A percentile compares a stretch with the other conserved stretches of the same genome.
Evolutionary conservation across 208 protist species (phyloP).

Genomic region (Leishmania aethiopica): DNA sequence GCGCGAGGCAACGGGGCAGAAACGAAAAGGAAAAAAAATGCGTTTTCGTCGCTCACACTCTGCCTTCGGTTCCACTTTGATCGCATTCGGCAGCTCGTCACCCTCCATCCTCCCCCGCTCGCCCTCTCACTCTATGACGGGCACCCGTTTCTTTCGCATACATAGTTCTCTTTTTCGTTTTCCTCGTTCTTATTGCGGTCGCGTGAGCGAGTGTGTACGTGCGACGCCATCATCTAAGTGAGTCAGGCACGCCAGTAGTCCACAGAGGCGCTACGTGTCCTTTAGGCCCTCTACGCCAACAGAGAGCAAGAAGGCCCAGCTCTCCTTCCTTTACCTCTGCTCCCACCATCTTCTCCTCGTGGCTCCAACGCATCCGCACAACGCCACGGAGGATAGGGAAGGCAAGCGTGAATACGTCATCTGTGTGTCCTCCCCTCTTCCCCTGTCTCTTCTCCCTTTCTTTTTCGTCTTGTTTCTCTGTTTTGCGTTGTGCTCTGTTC

Average conservation of each 20-base stretch:
- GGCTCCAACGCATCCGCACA: neutral
- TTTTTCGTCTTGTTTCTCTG: neutral
- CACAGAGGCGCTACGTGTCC: neutral
- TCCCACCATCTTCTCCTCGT: neutral
- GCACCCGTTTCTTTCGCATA: too few relatives aligned
- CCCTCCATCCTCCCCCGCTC: neutral
- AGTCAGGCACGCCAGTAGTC: neutral
- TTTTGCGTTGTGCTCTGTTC: neutral
- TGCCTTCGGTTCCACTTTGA: too few relatives aligned
- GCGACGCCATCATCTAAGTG: neutral
- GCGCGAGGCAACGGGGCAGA: too few relatives aligned
- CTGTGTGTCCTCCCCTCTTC: neutral
- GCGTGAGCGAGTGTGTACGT: neutral
- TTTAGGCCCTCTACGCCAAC: neutral
- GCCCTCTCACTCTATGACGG: neutral
- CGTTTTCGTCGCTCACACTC: neutral
- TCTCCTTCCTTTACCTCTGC: neutral
- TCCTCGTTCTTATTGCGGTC: neutral
- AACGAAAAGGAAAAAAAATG: neutral
- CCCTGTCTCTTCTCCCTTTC: neutral
- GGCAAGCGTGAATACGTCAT: neutral
- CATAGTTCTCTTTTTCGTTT: constrained; percentile 5
- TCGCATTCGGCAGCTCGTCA: too few relatives aligned
- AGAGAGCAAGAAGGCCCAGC: neutral
- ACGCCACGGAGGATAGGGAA: neutral